A percentile compares a stretch with the other conserved stretches of the same genome.
Evolutionary conservation across 176 grass and related monocot species (phyloP).

Genomic region (Musa schizocarpa): DNA sequence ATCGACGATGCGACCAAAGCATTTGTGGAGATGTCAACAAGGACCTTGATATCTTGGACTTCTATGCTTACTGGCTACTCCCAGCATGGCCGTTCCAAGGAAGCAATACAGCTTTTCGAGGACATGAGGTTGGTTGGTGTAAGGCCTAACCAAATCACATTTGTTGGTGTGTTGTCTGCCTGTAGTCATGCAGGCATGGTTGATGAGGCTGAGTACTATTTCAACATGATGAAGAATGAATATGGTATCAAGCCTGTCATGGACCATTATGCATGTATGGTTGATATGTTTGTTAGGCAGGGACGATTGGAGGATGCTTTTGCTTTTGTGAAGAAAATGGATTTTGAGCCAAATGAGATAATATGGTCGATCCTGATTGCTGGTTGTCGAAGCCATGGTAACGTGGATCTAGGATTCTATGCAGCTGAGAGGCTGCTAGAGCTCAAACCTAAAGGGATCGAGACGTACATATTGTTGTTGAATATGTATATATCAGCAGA

Average conservation of each 20-base stretch:
- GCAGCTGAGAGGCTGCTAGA: constrained; percentile 55
- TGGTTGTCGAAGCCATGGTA: constrained; percentile 70
- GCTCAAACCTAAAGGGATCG: constrained; percentile 57
- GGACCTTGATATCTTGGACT: constrained; percentile 72
- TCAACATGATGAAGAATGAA: constrained; percentile 62
- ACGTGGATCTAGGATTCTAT: constrained; percentile 66
- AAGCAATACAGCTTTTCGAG: constrained; percentile 77
- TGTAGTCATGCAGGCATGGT: constrained; percentile 70
- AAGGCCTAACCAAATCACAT: constrained; percentile 66
- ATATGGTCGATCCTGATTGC: constrained; percentile 90
- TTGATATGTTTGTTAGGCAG: constrained; percentile 70
- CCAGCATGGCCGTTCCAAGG: constrained; percentile 53
- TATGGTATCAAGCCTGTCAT: constrained; percentile 55
- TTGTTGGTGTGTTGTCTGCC: constrained; percentile 74
- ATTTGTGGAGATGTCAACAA: constrained; percentile 59
- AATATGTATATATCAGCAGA: constrained; percentile 76
- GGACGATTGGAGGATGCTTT: constrained; percentile 73
- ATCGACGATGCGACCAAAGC: constrained; percentile 56
- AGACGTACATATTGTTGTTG: constrained; percentile 70
- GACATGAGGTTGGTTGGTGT: constrained; percentile 64
- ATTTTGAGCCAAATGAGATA: constrained; percentile 54
- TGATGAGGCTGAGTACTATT: constrained; percentile 56
- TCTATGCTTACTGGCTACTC: constrained; percentile 79
- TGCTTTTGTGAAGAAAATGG: constrained; percentile 40
- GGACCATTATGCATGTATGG: constrained; percentile 79